Evolutionary conservation across 495 filamentous ascomycete species (phyloP).

Genomic region (Penicillium argentinense): DNA sequence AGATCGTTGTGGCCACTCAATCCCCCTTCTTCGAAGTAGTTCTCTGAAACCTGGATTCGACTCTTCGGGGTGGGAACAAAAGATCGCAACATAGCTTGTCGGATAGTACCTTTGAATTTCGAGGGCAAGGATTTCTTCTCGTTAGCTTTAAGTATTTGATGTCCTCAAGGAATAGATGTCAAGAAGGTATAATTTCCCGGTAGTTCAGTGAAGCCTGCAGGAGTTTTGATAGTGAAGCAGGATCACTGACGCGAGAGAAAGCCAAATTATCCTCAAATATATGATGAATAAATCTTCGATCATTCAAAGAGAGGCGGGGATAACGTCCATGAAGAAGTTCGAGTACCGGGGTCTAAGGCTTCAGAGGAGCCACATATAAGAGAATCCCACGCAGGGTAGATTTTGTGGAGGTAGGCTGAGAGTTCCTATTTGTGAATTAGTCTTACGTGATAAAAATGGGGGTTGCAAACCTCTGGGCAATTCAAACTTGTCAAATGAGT

Average conservation of each 20-base stretch:
- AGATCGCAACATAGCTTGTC: slow-evolving; percentile 9
- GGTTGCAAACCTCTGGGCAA: slow-evolving; percentile 8
- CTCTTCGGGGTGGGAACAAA: slow-evolving; percentile 12
- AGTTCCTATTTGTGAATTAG: slow-evolving; percentile 6
- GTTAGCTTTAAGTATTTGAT: slow-evolving; percentile 29
- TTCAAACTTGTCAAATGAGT: slow-evolving; percentile 5
- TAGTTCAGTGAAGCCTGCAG: slow-evolving; percentile 9
- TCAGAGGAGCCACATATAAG: slow-evolving; percentile 1
- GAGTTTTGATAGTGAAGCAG: slow-evolving; percentile 4
- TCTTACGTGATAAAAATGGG: neutral
- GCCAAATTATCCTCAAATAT: slow-evolving; percentile 10
- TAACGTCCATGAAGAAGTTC: slow-evolving; percentile 17
- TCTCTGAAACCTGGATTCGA: slow-evolving; percentile 8
- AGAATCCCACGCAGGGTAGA: neutral
- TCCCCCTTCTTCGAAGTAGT: slow-evolving; percentile 2
- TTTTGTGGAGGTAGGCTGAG: neutral
- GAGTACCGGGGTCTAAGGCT: slow-evolving; percentile 15
- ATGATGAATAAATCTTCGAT: slow-evolving; percentile 13
- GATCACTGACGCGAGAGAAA: slow-evolving; percentile 11
- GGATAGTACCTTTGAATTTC: slow-evolving; percentile 18
- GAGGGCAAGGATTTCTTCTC: slow-evolving; percentile 17
- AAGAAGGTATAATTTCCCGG: slow-evolving; percentile 21
- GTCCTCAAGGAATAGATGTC: slow-evolving; percentile 29
- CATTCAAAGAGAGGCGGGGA: slow-evolving; percentile 15
- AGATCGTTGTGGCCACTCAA: slow-evolving; percentile 4